phyloP scores from a whole-genome alignment of 257 asterid species.

The Scutellaria baicalensis region DNA sequence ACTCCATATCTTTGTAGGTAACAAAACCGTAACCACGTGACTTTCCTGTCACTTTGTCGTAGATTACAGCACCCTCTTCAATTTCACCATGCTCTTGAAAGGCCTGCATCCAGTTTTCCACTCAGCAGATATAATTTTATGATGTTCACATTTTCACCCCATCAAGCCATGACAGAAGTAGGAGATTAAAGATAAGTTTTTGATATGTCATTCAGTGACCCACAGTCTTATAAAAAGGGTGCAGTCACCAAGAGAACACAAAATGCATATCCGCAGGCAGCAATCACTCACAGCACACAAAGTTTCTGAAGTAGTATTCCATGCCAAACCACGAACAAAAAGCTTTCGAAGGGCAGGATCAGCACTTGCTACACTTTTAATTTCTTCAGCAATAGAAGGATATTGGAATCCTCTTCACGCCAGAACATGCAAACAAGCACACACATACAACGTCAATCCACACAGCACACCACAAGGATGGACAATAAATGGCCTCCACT shows the following conservation, averaged over 20 bases:
- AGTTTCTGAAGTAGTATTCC: slow-evolving; percentile 87
- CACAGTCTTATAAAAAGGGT: slow-evolving; percentile 8
- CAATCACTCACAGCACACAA: slow-evolving; percentile 96
- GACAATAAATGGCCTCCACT: slow-evolving; percentile 21
- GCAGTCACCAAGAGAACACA: slow-evolving; percentile 27
- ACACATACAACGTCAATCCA: slow-evolving; percentile 68
- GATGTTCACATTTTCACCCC: neutral
- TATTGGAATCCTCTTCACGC: slow-evolving; percentile 85
- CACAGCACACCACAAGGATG: slow-evolving; percentile 39
- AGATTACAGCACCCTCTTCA: slow-evolving; percentile 78
- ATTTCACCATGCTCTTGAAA: slow-evolving; percentile 79
- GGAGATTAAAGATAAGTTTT: neutral
- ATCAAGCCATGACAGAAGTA: neutral
- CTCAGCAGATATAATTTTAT: slow-evolving; percentile 7
- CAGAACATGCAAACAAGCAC: slow-evolving; percentile 94
- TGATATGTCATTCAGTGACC: slow-evolving; percentile 8
- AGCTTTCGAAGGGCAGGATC: slow-evolving; percentile 98
- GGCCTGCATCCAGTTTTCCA: slow-evolving; percentile 42
- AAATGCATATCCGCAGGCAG: slow-evolving; percentile 43
- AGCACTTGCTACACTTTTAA: slow-evolving; percentile 89
- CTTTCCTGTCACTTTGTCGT: slow-evolving; percentile 63
- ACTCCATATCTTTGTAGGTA: slow-evolving; percentile 66
- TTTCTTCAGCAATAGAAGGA: slow-evolving; percentile 91
- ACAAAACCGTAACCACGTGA: slow-evolving; percentile 83
- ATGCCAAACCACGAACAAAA: slow-evolving; percentile 97